Percentiles rank a stretch among this genome's conserved stretches.
These are phyloP conservation scores for Trichoderma polysporum DNA, from an alignment of 2,329 filamentous ascomycete genomes.

Conservation along the genomic window DNA sequence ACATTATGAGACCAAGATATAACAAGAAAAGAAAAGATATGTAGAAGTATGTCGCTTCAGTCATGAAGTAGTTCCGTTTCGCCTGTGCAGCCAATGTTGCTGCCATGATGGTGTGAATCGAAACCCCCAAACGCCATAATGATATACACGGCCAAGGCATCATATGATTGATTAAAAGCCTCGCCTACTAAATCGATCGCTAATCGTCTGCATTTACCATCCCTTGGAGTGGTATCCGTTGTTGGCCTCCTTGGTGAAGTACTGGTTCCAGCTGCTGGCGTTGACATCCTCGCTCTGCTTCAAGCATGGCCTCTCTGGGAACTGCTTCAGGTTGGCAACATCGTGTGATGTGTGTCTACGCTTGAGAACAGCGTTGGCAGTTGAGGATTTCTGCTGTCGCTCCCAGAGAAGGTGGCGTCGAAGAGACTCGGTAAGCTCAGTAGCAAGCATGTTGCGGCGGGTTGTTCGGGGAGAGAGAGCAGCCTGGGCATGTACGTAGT, in stretches of 20 bases:
- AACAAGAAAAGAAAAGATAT: constrained; percentile 6
- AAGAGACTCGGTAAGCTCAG: constrained; percentile 89
- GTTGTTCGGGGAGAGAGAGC: constrained; percentile 90
- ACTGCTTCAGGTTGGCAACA: constrained; percentile 82
- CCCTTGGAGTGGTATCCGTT: constrained; percentile 47
- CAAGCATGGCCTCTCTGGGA: constrained; percentile 65
- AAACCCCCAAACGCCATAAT: constrained; percentile 17
- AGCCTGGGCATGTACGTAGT: constrained; percentile 63
- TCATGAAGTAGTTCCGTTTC: constrained; percentile 19
- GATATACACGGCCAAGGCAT: constrained; percentile 16
- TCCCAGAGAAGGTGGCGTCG: constrained; percentile 92
- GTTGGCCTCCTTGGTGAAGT: constrained; percentile 75
- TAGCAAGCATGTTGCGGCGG: constrained; percentile 90
- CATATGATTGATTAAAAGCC: constrained; percentile 3
- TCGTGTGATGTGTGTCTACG: constrained; percentile 88
- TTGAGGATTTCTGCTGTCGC: constrained; percentile 88
- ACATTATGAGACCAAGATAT: constrained; percentile 20
- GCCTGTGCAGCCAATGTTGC: constrained; percentile 15
- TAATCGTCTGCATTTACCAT: constrained; percentile 35
- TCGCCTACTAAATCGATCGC: constrained; percentile 4
- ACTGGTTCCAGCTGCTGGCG: constrained; percentile 78
- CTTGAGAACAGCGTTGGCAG: constrained; percentile 84
- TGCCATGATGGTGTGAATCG: constrained; percentile 11
- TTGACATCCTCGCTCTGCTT: constrained; percentile 62
- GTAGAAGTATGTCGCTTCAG: constrained; percentile 9